phyloP scores from a whole-genome alignment of 2,329 filamentous ascomycete genomes.

The Sarocladium kiliense region DNA sequence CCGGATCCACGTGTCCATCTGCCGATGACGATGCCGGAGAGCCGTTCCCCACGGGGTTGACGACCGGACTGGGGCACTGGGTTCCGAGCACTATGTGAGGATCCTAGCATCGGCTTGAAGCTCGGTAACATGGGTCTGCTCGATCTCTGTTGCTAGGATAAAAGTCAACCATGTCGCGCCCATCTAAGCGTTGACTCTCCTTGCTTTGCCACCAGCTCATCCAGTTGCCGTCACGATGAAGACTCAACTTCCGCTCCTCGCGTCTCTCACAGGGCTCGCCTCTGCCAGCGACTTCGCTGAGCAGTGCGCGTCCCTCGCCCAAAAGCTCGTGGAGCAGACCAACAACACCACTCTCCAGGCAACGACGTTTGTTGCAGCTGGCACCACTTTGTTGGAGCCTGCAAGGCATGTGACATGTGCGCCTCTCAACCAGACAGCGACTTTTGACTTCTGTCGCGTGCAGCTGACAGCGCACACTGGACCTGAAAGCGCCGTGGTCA shows the following conservation, averaged over 20 bases:
- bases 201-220: not conserved
- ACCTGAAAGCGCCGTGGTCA: conserved; percentile 38
- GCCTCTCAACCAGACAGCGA: conserved; percentile 15
- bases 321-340: not conserved
- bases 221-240: not conserved
- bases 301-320: not conserved
- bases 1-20: not conserved
- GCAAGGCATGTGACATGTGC: conserved; percentile 33
- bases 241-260: not conserved
- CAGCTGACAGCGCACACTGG: conserved; percentile 23
- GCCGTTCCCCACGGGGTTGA: not conserved
- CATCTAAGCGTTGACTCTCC: not conserved
- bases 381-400: conserved; percentile 30
- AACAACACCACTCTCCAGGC: conserved; percentile 12
- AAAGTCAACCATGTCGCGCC: not conserved
- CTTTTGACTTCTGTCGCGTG: conserved; percentile 16
- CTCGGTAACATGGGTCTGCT: too few relatives aligned
- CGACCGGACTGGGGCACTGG: not conserved
- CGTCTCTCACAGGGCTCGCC: not conserved
- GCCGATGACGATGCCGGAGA: not conserved
- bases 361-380: conserved; percentile 26
- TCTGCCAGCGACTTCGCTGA: not conserved
- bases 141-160: too few relatives aligned
- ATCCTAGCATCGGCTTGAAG: not conserved
- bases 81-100: not conserved